These are phyloP conservation scores for Botrytis aclada DNA, from an alignment of 2,329 filamentous ascomycete species.

Conservation along the genomic window DNA sequence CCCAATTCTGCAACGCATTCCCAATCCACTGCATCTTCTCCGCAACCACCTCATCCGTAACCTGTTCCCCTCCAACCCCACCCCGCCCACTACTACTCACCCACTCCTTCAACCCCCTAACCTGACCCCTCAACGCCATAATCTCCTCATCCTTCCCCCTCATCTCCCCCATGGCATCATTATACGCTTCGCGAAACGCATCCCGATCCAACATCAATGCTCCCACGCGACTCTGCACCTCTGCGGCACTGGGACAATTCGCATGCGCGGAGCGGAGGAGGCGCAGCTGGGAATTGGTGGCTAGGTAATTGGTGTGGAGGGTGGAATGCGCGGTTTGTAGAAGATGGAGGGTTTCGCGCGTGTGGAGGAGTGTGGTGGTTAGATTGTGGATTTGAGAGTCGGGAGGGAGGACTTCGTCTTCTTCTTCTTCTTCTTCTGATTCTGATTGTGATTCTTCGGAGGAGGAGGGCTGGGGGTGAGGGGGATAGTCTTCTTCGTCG, in stretches of 20 bases:
- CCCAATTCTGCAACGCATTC: constrained; percentile 72
- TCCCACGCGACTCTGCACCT: constrained; percentile 33
- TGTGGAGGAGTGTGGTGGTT: constrained; percentile 13
- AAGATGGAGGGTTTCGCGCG: constrained; percentile 42
- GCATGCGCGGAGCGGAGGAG: constrained; percentile 48
- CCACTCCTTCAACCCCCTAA: constrained; percentile 67
- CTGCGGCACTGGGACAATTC: constrained; percentile 47
- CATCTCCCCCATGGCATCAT: constrained; percentile 46
- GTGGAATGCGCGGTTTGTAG: constrained; percentile 56
- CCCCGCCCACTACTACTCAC: constrained; percentile 64
- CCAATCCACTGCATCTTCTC: constrained; percentile 60
- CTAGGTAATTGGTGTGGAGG: constrained; percentile 51
- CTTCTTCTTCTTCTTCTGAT: neutral
- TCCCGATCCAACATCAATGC: constrained; percentile 36
- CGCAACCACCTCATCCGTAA: constrained; percentile 64
- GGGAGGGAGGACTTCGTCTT: neutral
- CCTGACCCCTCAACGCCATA: constrained; percentile 53
- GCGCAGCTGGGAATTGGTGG: constrained; percentile 52
- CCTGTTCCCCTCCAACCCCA: constrained; percentile 47
- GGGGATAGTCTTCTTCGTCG: neutral
- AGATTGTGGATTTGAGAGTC: neutral
- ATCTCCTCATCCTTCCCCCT: constrained; percentile 55
- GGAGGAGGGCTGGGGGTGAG: neutral
- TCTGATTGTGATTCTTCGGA: neutral
- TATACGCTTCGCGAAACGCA: constrained; percentile 48